These are phyloP conservation scores for Carex scoparia DNA, from an alignment of 176 grass and related monocot genomes.

Conservation along the genomic window DNA sequence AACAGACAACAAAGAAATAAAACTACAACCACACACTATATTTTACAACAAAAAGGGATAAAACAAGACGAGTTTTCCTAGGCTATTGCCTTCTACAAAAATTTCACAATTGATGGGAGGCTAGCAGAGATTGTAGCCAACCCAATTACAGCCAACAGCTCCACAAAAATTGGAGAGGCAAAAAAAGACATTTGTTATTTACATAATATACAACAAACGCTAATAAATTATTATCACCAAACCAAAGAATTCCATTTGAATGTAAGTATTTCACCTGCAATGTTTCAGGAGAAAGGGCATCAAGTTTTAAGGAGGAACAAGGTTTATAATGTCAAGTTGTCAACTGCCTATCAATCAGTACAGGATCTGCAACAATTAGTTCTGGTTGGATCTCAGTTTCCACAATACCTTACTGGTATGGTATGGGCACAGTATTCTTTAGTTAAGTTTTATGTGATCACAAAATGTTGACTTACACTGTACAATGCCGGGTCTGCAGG, in stretches of 20 bases:
- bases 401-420: not conserved
- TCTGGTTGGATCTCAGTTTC: conserved; percentile 14
- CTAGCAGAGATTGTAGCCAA: conserved; percentile 1
- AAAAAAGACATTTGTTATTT: conserved; percentile 6
- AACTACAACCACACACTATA: conserved; percentile 6
- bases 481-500: conserved; percentile 22
- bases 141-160: not conserved
- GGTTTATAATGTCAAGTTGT: not conserved
- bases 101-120: not conserved
- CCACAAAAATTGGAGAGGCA: not conserved
- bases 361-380: conserved; percentile 31
- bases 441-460: not conserved
- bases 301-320: conserved; percentile 30
- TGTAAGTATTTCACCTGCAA: conserved; percentile 17
- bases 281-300: conserved; percentile 11
- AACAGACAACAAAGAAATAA: not conserved
- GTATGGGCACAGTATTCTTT: not conserved
- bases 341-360: conserved; percentile 33
- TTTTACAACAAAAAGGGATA: not conserved
- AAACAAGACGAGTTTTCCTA: not conserved
- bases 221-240: not conserved
- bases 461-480: conserved; percentile 33
- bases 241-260: conserved; percentile 13
- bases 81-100: conserved; percentile 19
- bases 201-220: conserved; percentile 18